Evolutionary conservation across 1,284 basidiomycete genomes (phyloP).

Genomic region (Pseudozyma flocculosa): DNA sequence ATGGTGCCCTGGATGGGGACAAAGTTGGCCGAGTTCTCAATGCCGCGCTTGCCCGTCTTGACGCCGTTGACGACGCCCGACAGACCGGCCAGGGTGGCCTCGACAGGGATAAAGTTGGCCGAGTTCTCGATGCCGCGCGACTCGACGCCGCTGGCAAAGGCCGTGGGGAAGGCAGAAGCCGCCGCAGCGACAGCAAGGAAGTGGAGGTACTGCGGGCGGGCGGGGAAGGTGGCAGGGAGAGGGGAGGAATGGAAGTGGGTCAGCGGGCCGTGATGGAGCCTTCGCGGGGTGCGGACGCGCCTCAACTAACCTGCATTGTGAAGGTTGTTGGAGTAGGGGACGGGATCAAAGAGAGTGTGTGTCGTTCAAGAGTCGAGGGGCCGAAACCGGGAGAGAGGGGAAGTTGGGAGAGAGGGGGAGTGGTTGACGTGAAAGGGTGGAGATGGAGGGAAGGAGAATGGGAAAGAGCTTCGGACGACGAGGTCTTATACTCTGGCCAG

Average conservation of each 20-base stretch:
- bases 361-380: too few species aligned
- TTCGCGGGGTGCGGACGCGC: too few species aligned
- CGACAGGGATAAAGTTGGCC: constrained; percentile 16
- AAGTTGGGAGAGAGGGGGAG: too few species aligned
- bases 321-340: too few species aligned
- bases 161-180: constrained; percentile 27
- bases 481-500: too few species aligned
- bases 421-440: too few species aligned
- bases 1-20: constrained; percentile 27
- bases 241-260: background rate
- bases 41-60: background rate
- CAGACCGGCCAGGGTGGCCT: constrained; percentile 25
- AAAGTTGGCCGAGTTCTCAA: constrained; percentile 32
- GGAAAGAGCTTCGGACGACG: too few species aligned
- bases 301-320: too few species aligned
- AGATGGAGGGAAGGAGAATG: too few species aligned
- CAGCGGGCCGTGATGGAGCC: too few species aligned
- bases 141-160: constrained; percentile 28
- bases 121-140: constrained; percentile 21
- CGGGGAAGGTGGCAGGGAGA: constrained; percentile 25
- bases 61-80: constrained; percentile 17
- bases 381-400: too few species aligned
- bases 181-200: constrained; percentile 29
- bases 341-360: too few species aligned
- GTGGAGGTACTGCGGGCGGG: background rate